Base-by-base conservation (phyloP, 2,329 filamentous ascomycete genomes). In the Penicillium expansum region DNA sequence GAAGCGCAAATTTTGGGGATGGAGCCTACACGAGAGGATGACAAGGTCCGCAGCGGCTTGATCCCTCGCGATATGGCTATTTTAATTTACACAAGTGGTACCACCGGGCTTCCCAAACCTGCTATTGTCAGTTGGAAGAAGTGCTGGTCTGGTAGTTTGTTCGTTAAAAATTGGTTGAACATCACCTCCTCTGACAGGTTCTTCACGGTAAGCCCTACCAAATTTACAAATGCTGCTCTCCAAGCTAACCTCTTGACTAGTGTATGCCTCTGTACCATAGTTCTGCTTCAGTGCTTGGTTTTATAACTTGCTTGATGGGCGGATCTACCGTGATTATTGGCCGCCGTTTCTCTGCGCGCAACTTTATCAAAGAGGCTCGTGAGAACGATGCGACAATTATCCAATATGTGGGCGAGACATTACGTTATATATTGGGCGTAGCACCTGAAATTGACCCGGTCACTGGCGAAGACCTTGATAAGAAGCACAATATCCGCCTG, bases 231-330 rank as follows among this genome's bases (percentile, higher is more conserved):
- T 51, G 13, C 41, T 7, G 50, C 42, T 30, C 38, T 11, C 37
- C 22, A 14, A 37, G 2, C 61, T 64, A 33, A 63, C 30, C 11
- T 29, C 42, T 14, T 48, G 22, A 33, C 58, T 41, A 90, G 87
- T 87, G 87, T 55, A 95, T 96, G 90, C 92, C 92, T 0, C 80
- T 96, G 7, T 96, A 96, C 70, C 92, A 96, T 76, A 88, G 88
- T 39, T 91, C 91, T 0, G 92, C 89, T 13, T 78, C 84, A 5
- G 65, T 94, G 7, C 80, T 96, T 42, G 90, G 87, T 24, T 83
- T 92, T 56, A 73, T 81, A 47, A 79, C 84, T 45, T 82, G 83
- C 24, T 72, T 94, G 32, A 71, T 81, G 52, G 74, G 76, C 0
- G 88, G 87, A 41, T 82, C 80, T 37, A 89, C 91, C 0, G 77